Evolutionary conservation across 2,329 filamentous ascomycete genomes (phyloP), one percentile per base, ranked within the genome.

Genomic region (Camptophora hylomeconis): DNA sequence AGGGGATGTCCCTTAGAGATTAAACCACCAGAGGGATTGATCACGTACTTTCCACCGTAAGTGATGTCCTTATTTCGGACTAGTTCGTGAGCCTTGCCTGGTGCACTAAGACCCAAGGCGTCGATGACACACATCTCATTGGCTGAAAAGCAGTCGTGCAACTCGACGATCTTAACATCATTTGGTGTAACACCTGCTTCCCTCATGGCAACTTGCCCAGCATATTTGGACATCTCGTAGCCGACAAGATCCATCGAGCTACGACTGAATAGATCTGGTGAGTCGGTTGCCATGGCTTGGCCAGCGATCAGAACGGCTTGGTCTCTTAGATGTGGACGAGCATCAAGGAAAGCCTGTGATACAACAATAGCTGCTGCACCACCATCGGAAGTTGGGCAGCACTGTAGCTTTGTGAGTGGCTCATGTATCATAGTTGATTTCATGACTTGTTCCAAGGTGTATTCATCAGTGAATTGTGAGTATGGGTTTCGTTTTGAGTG

Each of bases 1-100:
- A 95, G 73, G 0, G 89, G 87, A 54, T 95, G 87, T 21, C 87
- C 89, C 63, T 95, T 95, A 39, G 80, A 89, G 48, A 95, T 95
- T 32, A 95, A 69, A 2, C 89, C 89, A 23, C 87, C 89, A 0
- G 82, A 92, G 2, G 87, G 87, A 58, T 95, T 95, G 53, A 95
- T 72, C 38, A 95, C 70, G 52, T 81, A 64, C 41, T 65, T 73
- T 25, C 80, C 70, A 31, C 86, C 84, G 53, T 94, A 93, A 2
- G 87, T 95, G 50, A 95, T 93, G 47, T 86, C 84, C 16, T 86
- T 86, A 7, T 58, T 59, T 22, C 84, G 74, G 14, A 95, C 83
- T 56, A 94, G 73, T 57, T 94, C 83, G 52, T 94, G 86, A 0
- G 87, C 89, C 54, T 83, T 87, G 10, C 87, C 87, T 9, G 68